Base-by-base conservation (phyloP, 2,329 filamentous ascomycete genomes). In the Diaporthe nobilis region DNA sequence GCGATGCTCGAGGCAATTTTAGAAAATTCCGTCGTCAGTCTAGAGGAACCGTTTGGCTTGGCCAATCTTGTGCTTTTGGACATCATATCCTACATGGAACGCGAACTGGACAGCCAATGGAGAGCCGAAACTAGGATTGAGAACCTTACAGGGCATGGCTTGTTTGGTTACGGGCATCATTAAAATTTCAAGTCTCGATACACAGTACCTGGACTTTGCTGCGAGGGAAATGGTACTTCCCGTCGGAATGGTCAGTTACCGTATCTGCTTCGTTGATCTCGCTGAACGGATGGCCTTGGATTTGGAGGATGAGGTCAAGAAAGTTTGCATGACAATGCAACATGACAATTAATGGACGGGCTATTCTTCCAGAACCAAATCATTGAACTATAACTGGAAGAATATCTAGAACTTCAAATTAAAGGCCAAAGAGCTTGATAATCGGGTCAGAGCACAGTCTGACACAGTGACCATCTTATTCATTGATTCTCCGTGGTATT, bases 401-500 rank as follows among this genome's bases (percentile, higher is more conserved):
- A 31, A 20, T 22, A 4, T 57, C 1, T 57, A 6, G 28, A 57
- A 57, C 15, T 57, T 57, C 15, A 57, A 57, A 3, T 7, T 57
- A 8, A 28, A 57, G 13, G 53, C 15, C 17, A 57, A 20, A 20
- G 28, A 57, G 10, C 53, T 57, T 34, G 28, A 57, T 10, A 57
- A 57, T 10, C 13, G 7, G 53, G 53, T 57, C 5, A 57, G 17
- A 34, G 53, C 53, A 2, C 53, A 57, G 28, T 57, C 53, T 57
- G 17, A 17, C 28, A 57, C 15, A 10, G 53, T 57, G 28, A 57
- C 15, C 20, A 31, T 1, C 12, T 9, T 6, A 8, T 2, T 20
- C 28, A 5, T 57, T 3, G 3, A 0, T 15, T 7, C 8, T 9
- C 2, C 9, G 15, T 20, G 25, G 3, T 4, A 20, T 34, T 1